Evolutionary conservation across 83 land plant species (phyloP), one percentile per base, ranked within the genome.

Genomic region (Isoetes engelmannii): DNA sequence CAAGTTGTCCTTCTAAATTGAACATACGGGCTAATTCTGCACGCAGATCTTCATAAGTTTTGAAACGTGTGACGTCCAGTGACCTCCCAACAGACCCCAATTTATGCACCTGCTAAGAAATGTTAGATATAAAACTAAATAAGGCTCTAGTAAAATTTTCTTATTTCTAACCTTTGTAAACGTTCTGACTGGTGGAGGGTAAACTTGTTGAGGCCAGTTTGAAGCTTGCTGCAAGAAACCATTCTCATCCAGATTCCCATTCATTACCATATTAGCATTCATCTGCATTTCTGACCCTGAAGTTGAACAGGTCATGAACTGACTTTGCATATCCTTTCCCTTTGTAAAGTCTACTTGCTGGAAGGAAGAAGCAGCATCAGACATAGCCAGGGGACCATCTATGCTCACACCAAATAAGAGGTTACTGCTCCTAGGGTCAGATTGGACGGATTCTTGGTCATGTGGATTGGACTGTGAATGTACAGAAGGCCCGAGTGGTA

Each of bases 81-180:
- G 83, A 84, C 67, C 89, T 75, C 63, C 89, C 89, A 47, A 84
- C 80, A 4, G 78, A 84, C n/a, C 89, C 89, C 9, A 78, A 45
- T 58, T 86, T 86, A 75, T 81, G 75, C 15, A 86, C 89, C 89
- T 86, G 69, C 72, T 8, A 20, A 59, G 7, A 50, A n/a, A 3
- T 20, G 19, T 13, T 13, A n/a, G 12, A 12, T 1, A 61, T 61
- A 1, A n/a, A 61, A n/a, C 13, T 13, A 9, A 17, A 9, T 61
- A 61, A n/a, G 63, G 12, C 13, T 19, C 13, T 61, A 1, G 19
- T n/a, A 41, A 63, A 7, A 63, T 2, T 37, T 8, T 5, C 17
- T 5, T 44, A 17, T 41, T 41, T 21, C 15, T 47, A n/a, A 59
- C 62, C 62, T 59, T 59, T 18, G 62, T 59, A 37, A 59, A 59